These are phyloP conservation scores for Dysphania ambrosioides DNA, from an alignment of 148 eudicot genomes.

Conservation along the genomic window DNA sequence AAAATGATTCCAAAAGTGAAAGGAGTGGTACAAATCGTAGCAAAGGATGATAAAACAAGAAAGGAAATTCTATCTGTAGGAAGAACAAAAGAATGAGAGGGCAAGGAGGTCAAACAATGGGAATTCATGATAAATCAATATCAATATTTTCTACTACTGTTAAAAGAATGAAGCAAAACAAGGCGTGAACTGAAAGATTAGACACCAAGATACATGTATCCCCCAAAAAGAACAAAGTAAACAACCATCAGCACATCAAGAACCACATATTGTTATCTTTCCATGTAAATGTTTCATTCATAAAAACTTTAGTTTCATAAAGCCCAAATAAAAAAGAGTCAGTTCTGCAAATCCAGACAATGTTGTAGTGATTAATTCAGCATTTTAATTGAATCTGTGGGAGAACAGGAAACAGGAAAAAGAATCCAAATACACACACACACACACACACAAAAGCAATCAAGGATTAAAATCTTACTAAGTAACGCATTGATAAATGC, in stretches of 20 bases:
- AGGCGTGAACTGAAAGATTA: too few relatives aligned
- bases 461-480: constrained; percentile 49
- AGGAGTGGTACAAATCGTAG: not conserved
- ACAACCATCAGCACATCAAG: not conserved
- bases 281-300: not conserved
- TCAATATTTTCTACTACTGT: too few relatives aligned
- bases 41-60: not conserved
- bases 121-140: not conserved
- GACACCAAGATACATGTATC: too few relatives aligned
- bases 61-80: too few relatives aligned
- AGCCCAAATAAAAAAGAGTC: not conserved
- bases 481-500: constrained; percentile 88
- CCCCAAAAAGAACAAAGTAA: not conserved
- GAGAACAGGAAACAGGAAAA: not conserved
- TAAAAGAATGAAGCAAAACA: too few relatives aligned
- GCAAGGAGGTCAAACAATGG: not conserved
- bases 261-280: not conserved
- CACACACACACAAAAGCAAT: constrained; percentile 5
- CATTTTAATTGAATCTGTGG: not conserved
- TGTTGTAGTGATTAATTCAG: not conserved
- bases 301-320: not conserved
- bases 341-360: not conserved
- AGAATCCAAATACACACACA: not conserved
- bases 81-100: not conserved
- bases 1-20: constrained; percentile 6